Base-by-base conservation (phyloP, 768 basidiomycete genomes). In the Clavaria fumosa region DNA sequence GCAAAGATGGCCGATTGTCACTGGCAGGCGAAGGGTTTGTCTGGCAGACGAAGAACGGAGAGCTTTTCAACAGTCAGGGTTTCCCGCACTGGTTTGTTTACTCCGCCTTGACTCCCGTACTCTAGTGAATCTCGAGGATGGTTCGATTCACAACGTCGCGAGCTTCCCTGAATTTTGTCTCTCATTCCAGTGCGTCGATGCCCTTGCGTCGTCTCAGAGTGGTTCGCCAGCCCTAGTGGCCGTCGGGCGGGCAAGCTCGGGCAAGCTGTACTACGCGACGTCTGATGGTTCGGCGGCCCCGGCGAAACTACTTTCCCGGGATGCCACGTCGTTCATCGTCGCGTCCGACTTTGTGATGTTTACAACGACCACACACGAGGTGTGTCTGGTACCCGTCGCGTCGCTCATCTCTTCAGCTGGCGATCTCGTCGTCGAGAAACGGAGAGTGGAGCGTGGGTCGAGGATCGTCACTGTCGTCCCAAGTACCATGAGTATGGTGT, bases 401-500 rank as follows among this genome's bases (percentile, higher is more conserved):
- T 48, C 52, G 27, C 49, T 15, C 41, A 57, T 14, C 9, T 43
- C 2, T 27, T 44, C 0, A 38, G 15, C 14, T 46, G 9, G 9
- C 9, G 9, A 9, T 14, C 26, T 14, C 9, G 9, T 51, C 15
- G 80, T 76, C 75, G 76, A 83, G 50, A 70, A 64, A 7, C 69
- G 93, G 27, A 70, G 83, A 14, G 71, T 96, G 1, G 95, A 99
- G 56, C 63, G 95, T 21, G 95, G 95, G 3, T 78, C 85, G 5
- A 61, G 79, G 41, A 90, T 96, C 23, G 89, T 97, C 3, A 75
- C 79, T 0, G 82, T 79, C 9, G 78, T 95, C 1, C 80, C 90
- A 1, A 88, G 78, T 41, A 60, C 74, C 5, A 96, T 91, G 85
- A 77, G 70, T 47, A 56, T 99, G 23, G 83, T 97, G 0, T 60